Percentiles rank a stretch among this genome's conserved stretches.
Conservation (phyloP, 2,329 filamentous ascomycete genomes). For the Graphilbum ipis-grandicollis region DNA sequence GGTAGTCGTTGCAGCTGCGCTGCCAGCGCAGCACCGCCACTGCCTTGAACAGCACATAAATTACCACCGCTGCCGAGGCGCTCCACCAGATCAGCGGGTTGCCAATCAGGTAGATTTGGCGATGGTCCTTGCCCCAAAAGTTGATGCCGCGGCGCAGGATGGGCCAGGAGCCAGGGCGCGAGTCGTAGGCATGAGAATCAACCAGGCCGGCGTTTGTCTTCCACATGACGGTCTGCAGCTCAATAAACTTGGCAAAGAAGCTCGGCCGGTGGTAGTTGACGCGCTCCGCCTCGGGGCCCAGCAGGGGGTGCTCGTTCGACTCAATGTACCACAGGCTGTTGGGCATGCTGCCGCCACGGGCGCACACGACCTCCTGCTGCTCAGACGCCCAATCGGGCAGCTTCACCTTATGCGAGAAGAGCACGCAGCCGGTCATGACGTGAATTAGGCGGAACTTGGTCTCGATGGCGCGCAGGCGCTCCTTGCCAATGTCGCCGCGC, state of each 20-base stretch:
- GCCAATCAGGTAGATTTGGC: constrained; percentile 90
- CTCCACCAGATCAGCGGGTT: constrained; percentile 94
- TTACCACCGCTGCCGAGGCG: constrained; percentile 56
- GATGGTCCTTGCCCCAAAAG: constrained; percentile 91
- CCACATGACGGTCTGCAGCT: constrained; percentile 98
- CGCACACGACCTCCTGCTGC: constrained; percentile 98
- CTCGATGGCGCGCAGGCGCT: constrained; percentile 79
- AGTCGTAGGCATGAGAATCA: constrained; percentile 97
- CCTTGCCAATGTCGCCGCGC: constrained; percentile 59
- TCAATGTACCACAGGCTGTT: constrained; percentile 98
- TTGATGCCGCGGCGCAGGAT: constrained; percentile 89
- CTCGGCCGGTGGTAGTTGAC: constrained; percentile 91
- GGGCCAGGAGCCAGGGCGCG: constrained; percentile 84
- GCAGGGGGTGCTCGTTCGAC: constrained; percentile 66
- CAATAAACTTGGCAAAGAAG: constrained; percentile 96
- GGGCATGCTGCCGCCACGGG: constrained; percentile 73
- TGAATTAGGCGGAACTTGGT: constrained; percentile 93
- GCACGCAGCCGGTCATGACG: constrained; percentile 85
- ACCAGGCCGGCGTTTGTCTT: constrained; percentile 90
- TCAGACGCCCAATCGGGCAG: constrained; percentile 95
- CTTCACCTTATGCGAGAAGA: constrained; percentile 99
- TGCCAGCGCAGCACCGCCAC: constrained; percentile 86
- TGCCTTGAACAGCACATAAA: constrained; percentile 75
- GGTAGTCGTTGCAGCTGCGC: constrained; percentile 77
- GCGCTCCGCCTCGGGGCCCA: constrained; percentile 64